phyloP scores from a whole-genome alignment of 2,329 filamentous ascomycete species.

The Grosmannia serpens region DNA sequence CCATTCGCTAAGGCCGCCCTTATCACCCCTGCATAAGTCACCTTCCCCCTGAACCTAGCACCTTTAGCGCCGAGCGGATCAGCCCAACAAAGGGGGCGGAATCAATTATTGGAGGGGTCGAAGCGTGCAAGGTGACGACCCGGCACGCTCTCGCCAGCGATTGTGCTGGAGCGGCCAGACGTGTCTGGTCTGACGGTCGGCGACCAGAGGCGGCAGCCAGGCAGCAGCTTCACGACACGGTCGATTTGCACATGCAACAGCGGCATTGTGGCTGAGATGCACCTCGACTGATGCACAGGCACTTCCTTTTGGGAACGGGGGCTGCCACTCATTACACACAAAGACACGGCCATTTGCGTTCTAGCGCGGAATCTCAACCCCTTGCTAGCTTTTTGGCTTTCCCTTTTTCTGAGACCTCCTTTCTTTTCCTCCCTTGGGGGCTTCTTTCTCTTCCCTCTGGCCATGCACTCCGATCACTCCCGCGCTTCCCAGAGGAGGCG shows the following conservation, averaged over 20 bases:
- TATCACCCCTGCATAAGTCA: not conserved
- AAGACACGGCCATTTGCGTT: not conserved
- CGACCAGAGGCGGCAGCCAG: not conserved
- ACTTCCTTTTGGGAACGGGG: not conserved
- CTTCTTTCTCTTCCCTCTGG: not conserved
- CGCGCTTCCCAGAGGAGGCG: constrained; percentile 14
- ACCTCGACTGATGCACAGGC: not conserved
- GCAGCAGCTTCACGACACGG: not conserved
- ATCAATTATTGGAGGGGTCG: not conserved
- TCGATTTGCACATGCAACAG: not conserved
- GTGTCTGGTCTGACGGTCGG: not conserved
- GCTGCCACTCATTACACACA: not conserved
- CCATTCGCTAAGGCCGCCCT: not conserved
- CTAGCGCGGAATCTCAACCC: not conserved
- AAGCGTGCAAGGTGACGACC: not conserved
- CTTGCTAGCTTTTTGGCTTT: not conserved
- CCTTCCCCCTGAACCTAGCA: constrained; percentile 1
- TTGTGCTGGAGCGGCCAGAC: not conserved
- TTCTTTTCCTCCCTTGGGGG: not conserved
- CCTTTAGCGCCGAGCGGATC: not conserved
- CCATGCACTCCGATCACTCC: not conserved
- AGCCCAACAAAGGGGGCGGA: not conserved
- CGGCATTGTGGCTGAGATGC: not conserved
- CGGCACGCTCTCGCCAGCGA: not conserved
- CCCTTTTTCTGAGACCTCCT: not conserved